Evolutionary conservation across 2,329 filamentous ascomycete genomes (phyloP), one percentile per base, ranked within the genome.

Genomic region (Alternaria infectoria): DNA sequence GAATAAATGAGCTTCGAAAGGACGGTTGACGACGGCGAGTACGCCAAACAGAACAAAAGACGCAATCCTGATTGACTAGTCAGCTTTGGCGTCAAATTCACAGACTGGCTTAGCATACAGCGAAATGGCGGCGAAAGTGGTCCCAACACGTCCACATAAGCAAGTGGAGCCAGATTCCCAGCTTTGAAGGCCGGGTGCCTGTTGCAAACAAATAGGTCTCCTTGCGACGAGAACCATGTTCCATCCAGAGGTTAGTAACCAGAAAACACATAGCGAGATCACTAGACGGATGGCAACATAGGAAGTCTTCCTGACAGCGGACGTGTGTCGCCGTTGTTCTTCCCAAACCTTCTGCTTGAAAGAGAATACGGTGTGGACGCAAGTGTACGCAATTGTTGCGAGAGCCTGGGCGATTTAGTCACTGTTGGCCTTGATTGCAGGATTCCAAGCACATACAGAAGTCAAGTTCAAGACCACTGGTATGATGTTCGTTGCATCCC

Each of bases 241-340:
- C 79, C 80, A 81, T 7, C 79, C 79, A 3, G 70, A 70, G 4
- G 78, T 78, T 62, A 80, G 56, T 15, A 81, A 61, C 79, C 80
- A 81, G 7, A 80, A 61, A 13, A 76, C 67, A 57, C 75, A 79
- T 26, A 80, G 49, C 15, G 72, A 69, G 21, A 74, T 70, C 10
- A 72, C 74, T 32, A 78, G 50, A 6, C 78, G 77, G 11, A 77
- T 70, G 25, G 76, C 76, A 28, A 79, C 46, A 55, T 80, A 79
- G 6, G 70, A 73, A 1, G 74, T 74, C 46, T 74, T 76, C 47
- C 74, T 74, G n/a, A 73, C 61, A 5, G 70, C 68, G 11, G 69
- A 68, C 13, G 54, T 65, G 30, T 71, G 66, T 15, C 64, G 69
- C 56, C 66, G 60, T 61, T 75, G 71, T 54, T 74, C 70, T 44